Evolutionary conservation across 192 early-diverging fungal genomes (phyloP), one percentile per base, ranked within the genome.

Genomic region (Gonapodya prolifera): DNA sequence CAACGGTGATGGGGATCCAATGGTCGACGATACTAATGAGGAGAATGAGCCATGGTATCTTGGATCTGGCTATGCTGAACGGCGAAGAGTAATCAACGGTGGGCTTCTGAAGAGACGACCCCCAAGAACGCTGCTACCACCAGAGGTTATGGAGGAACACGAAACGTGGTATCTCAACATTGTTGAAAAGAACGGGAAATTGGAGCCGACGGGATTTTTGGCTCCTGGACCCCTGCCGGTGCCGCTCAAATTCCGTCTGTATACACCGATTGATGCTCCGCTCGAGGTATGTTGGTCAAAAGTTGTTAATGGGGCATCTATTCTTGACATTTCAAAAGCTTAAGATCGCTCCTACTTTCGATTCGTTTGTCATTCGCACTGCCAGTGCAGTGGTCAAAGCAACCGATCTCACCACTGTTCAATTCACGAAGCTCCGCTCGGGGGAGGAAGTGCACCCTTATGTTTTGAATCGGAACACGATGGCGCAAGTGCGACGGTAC

Each of bases 81-180:
- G 8, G 23, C 45, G 45, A 8, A 8, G 45, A 23, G 45, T 61
- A 8, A 16, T 61, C 8, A 61, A 61, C 45, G 8, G 8, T 61
- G 8, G 8, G 8, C n/a, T n/a, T n/a, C 23, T 61, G 8, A 8
- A 23, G 23, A 8, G 45, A 61, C 45, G 45, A 61, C 8, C 23
- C 8, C 8, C 45, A 61, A 61, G 23, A 23, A 8, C 45, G 8
- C 45, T 61, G 8, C 45, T 61, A 8, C 45, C 45, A 16, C 45
- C 45, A 16, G 45, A 61, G 45, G 45, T 61, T 8, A 61, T 61
- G 45, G 45, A 61, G 23, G 45, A 61, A 61, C 45, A 61, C 23
- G 45, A 61, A 61, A 61, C 45, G 45, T 61, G 45, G 45, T 73
- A 73, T 32, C 71, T 73, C 8, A 73, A 73, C 31, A 32, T 73